Percentiles rank a stretch among this genome's conserved stretches.
These are phyloP conservation scores for Fomitopsis pinicola DNA, from an alignment of 1,284 basidiomycete genomes.

Conservation along the genomic window DNA sequence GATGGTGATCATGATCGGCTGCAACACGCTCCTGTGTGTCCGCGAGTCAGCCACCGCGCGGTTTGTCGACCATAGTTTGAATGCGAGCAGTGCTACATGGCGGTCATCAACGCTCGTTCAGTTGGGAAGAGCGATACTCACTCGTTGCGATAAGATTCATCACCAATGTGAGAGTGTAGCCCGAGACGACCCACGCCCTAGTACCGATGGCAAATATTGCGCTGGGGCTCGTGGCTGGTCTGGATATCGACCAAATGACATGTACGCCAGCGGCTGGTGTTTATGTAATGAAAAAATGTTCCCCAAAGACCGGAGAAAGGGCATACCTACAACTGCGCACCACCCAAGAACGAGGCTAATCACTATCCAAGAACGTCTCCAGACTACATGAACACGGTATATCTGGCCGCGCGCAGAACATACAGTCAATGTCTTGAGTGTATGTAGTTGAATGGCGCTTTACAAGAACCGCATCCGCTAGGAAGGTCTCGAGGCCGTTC, in stretches of 20 bases:
- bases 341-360: conserved; percentile 22
- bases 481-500: conserved; percentile 28
- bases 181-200: conserved; percentile 27
- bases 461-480: conserved; percentile 31
- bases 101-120: background rate
- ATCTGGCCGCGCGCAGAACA: conserved; percentile 14
- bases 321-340: conserved; percentile 18
- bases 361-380: conserved; percentile 20
- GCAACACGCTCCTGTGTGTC: conserved; percentile 13
- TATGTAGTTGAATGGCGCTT: background rate
- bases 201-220: conserved; percentile 20
- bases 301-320: too few relatives aligned
- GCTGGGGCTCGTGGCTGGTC: conserved; percentile 13
- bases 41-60: conserved; percentile 16
- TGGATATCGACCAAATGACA: conserved; percentile 6
- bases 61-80: conserved; percentile 24
- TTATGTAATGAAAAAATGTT: background rate
- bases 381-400: conserved; percentile 26
- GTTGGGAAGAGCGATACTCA: conserved; percentile 10
- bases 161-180: conserved; percentile 25
- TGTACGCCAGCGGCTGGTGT: background rate
- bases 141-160: conserved; percentile 29
- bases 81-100: conserved; percentile 20
- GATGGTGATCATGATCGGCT: conserved; percentile 26
- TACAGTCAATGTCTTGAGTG: background rate